Conservation (phyloP, 768 basidiomycete species). For the Boletus vinaceobasis region DNA sequence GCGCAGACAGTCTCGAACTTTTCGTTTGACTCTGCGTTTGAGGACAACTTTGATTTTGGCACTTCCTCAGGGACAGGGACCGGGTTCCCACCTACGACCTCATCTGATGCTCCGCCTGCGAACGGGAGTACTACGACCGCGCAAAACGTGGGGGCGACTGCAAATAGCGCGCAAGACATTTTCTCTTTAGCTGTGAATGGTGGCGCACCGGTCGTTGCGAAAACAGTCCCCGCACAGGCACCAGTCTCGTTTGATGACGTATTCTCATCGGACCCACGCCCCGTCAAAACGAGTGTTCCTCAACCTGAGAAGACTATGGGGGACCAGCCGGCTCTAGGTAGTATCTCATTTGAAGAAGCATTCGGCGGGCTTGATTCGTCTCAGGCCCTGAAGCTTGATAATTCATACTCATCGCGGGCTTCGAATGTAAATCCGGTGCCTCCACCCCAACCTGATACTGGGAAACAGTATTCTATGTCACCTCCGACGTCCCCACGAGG, state of each 20-base stretch:
- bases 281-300: constrained; percentile 1
- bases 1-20: constrained; percentile 38
- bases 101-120: constrained; percentile 15
- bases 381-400: constrained; percentile 39
- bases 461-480: constrained; percentile 38
- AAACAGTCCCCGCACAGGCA: constrained; percentile 16
- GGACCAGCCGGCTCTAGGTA: constrained; percentile 8
- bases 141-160: constrained; percentile 1
- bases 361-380: constrained; percentile 46
- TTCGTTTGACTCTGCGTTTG: constrained; percentile 64
- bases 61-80: constrained; percentile 36
- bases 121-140: constrained; percentile 24
- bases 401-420: constrained; percentile 34
- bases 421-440: constrained; percentile 30
- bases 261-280: constrained; percentile 34
- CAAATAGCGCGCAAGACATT: constrained; percentile 10
- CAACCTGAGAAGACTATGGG: constrained; percentile 14
- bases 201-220: constrained; percentile 4
- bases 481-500: constrained; percentile 40
- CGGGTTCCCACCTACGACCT: constrained; percentile 28
- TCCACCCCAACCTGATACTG: constrained; percentile 13
- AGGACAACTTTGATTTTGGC: constrained; percentile 64
- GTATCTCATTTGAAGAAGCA: constrained; percentile 52
- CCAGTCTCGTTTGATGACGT: constrained; percentile 46
- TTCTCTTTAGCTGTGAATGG: constrained; percentile 15